Percentiles rank a stretch among this genome's conserved stretches.
These are phyloP conservation scores for Aspergillus saccharolyticus DNA, from an alignment of 495 filamentous ascomycete species.

Conservation along the genomic window DNA sequence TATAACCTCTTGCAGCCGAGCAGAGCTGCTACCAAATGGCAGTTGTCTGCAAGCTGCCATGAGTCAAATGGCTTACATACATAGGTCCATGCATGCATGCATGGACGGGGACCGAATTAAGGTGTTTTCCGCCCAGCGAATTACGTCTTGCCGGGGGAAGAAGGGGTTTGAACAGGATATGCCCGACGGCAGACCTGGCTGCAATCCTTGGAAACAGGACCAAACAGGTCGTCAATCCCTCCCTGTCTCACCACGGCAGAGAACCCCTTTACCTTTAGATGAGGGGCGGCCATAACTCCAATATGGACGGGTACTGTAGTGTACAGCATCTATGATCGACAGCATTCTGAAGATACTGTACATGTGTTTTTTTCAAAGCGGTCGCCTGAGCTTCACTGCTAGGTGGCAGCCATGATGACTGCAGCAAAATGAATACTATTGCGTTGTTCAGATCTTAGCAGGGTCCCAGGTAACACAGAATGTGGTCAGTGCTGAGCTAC, in stretches of 20 bases:
- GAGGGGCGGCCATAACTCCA: background rate
- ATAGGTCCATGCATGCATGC: slow-evolving; percentile 14
- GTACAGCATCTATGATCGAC: background rate
- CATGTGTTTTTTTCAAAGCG: background rate
- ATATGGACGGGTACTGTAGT: background rate
- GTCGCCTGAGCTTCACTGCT: slow-evolving; percentile 2
- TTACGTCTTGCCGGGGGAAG: background rate
- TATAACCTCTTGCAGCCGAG: background rate
- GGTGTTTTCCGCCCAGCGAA: slow-evolving; percentile 8
- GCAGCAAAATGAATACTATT: slow-evolving; percentile 4
- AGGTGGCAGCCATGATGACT: background rate
- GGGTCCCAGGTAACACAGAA: slow-evolving; percentile 2
- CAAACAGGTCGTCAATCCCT: background rate
- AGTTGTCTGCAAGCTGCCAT: slow-evolving; percentile 17
- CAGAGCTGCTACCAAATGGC: background rate
- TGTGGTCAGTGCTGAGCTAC: slow-evolving; percentile 11
- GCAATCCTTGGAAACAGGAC: background rate
- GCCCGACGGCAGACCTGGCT: background rate
- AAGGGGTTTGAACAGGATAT: background rate
- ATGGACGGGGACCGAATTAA: slow-evolving; percentile 12
- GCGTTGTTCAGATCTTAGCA: slow-evolving; percentile 9
- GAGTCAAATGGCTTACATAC: slow-evolving; percentile 21
- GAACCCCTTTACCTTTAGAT: background rate
- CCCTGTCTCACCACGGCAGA: background rate
- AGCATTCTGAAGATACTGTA: background rate